These are phyloP conservation scores for Penicillium freii DNA, from an alignment of 2,329 filamentous ascomycete genomes.

Conservation along the genomic window DNA sequence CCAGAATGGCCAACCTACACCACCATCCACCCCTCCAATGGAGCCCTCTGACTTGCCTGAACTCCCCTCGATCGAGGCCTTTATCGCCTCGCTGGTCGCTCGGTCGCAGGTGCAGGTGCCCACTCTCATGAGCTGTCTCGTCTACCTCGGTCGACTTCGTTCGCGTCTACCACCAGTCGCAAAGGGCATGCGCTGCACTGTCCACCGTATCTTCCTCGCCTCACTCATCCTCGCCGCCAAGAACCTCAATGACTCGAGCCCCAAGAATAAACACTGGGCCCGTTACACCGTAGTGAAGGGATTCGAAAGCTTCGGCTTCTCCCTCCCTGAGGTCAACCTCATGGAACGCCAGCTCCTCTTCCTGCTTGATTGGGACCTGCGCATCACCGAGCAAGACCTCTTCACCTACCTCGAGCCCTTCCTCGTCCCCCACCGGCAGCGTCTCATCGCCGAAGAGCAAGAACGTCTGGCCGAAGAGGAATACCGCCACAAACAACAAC, in stretches of 20 bases:
- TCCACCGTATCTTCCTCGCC: conserved; percentile 93
- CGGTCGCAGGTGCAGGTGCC: conserved; percentile 96
- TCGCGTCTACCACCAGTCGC: conserved; percentile 86
- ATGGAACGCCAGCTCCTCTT: conserved; percentile 99
- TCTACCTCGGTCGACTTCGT: conserved; percentile 85
- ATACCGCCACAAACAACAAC: conserved; percentile 26
- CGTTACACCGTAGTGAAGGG: conserved; percentile 78
- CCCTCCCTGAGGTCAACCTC: conserved; percentile 90
- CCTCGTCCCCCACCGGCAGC: conserved; percentile 74
- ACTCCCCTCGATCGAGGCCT: conserved; percentile 79
- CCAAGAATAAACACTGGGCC: conserved; percentile 99
- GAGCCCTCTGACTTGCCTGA: conserved; percentile 44
- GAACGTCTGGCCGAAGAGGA: conserved; percentile 46
- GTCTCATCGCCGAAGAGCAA: conserved; percentile 56
- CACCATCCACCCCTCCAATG: conserved; percentile 59
- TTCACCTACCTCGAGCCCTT: conserved; percentile 85
- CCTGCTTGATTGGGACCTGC: conserved; percentile 90
- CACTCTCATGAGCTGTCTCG: conserved; percentile 93
- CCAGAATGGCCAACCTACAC: conserved; percentile 56
- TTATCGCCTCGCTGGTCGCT: conserved; percentile 87
- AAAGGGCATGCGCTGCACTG: conserved; percentile 93
- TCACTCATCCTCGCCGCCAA: conserved; percentile 71
- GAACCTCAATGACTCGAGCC: conserved; percentile 97
- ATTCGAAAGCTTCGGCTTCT: conserved; percentile 81
- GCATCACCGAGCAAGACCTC: conserved; percentile 80